Evolutionary conservation across 805 yeast genomes (phyloP), one percentile per base, ranked within the genome.

Genomic region (Saturnispora quitensis): DNA sequence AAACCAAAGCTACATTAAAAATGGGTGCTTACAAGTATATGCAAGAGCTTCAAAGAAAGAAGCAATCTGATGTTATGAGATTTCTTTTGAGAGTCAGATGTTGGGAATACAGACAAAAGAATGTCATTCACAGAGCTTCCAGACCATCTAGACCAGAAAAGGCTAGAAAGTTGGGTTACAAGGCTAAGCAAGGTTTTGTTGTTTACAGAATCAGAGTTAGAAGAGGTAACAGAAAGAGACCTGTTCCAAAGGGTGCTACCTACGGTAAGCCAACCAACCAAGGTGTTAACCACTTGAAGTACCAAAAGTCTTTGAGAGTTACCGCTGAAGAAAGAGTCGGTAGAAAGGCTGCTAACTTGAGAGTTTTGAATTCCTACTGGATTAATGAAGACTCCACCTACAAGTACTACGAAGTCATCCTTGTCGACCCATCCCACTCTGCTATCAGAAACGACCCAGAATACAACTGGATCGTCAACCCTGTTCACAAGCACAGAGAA

Each of bases 181-280:
- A 93, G 86, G 98, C 99, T 78, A 93, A 93, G 86, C 99, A 93
- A 83, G 99, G 99, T 68, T 93, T 88, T 75, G 97, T 87, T 65
- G 82, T 93, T 84, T 93, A 79, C 97, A 86, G 99, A 78, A 79
- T 91, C 77, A 89, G 99, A 80, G 98, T 93, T 70, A 89, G 98
- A 81, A 88, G 99, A 80, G 99, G 99, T 83, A 91, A 91, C 83
- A 90, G 99, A 87, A 93, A 93, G 97, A 89, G 96, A 81, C 97
- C 97, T 69, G 97, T 86, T 70, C 89, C 95, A 81, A 93, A 93
- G 93, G 99, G 99, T 88, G 98, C 97, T 72, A 93, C 98, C 74
- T 91, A 93, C 85, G 99, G 99, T 88, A 93, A 93, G 87, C 99
- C 99, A 85, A 93, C 99, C 82, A 93, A 93, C 95, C 96, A 89